A percentile compares a stretch with the other conserved stretches of the same genome.
These are phyloP conservation scores for Pseudogymnoascus sp. DNA, from an alignment of 2,329 filamentous ascomycete genomes.

Conservation along the genomic window DNA sequence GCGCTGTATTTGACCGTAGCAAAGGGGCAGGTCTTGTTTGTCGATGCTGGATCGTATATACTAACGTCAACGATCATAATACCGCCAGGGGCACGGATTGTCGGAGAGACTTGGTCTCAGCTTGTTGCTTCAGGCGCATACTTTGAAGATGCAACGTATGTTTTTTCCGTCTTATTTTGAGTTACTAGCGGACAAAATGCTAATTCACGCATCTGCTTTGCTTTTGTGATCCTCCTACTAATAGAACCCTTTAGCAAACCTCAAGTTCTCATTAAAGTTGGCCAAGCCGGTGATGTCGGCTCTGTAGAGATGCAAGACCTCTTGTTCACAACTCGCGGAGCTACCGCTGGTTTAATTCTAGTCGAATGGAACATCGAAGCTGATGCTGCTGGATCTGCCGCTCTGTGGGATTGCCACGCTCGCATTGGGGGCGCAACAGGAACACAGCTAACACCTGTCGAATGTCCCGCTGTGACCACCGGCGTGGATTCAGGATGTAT, in stretches of 20 bases:
- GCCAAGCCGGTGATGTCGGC: slow-evolving; percentile 38
- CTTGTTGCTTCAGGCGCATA: slow-evolving; percentile 28
- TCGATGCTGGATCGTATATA: slow-evolving; percentile 47
- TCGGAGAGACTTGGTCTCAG: slow-evolving; percentile 35
- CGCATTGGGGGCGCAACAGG: slow-evolving; percentile 32
- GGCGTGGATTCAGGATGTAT: slow-evolving; percentile 20
- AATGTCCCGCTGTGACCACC: slow-evolving; percentile 26
- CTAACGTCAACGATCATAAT: slow-evolving; percentile 39
- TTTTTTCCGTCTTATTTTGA: background rate
- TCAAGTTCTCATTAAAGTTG: slow-evolving; percentile 17
- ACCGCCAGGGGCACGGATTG: slow-evolving; percentile 31
- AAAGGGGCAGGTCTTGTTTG: slow-evolving; percentile 41
- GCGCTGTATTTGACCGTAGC: background rate
- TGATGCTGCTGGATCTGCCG: slow-evolving; percentile 24
- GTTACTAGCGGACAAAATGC: no score
- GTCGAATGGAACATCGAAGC: slow-evolving; percentile 33
- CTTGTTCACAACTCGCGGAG: slow-evolving; percentile 34
- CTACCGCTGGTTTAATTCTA: slow-evolving; percentile 31
- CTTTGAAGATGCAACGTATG: slow-evolving; percentile 31
- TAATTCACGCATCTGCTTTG: no score
- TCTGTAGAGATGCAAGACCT: slow-evolving; percentile 31
- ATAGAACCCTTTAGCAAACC: slow-evolving; percentile 11
- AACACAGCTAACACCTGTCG: slow-evolving; percentile 24
- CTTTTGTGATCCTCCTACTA: background rate
- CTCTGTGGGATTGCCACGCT: slow-evolving; percentile 30